Percentiles rank a stretch among this genome's conserved stretches.
These are phyloP conservation scores for Novymonas esmeraldas DNA, from an alignment of 208 protist genomes.

Conservation along the genomic window DNA sequence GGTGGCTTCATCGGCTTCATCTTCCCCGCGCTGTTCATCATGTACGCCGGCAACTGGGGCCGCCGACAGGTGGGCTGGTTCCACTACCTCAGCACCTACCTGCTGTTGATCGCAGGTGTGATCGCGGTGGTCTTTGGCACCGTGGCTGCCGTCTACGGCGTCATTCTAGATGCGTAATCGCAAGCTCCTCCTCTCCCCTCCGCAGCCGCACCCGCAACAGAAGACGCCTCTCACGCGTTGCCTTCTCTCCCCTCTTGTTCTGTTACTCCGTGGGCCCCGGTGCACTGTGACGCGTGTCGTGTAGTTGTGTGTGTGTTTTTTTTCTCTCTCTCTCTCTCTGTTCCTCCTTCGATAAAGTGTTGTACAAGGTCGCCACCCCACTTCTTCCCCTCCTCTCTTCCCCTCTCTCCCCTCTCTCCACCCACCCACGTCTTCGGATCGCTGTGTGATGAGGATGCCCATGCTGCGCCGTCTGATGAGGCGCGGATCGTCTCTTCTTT, in stretches of 20 bases:
- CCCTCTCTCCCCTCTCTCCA: neutral
- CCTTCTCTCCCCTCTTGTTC: no score
- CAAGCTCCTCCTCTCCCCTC: neutral
- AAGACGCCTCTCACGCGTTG: no score
- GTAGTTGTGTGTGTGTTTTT: no score
- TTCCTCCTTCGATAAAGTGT: slow-evolving; percentile 4
- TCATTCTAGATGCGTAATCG: slow-evolving; percentile 34
- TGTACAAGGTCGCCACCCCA: neutral
- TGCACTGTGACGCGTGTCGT: no score
- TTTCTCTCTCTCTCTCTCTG: neutral
- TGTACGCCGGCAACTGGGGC: slow-evolving; percentile 69
- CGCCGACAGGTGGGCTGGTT: slow-evolving; percentile 54
- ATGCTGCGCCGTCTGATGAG: no score
- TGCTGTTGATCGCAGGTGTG: slow-evolving; percentile 76
- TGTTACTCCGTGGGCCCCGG: no score
- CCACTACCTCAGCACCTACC: slow-evolving; percentile 73
- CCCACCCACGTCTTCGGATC: neutral
- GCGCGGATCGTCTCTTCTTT: no score
- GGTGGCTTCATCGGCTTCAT: slow-evolving; percentile 71
- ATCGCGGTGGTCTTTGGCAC: slow-evolving; percentile 76
- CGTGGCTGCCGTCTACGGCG: slow-evolving; percentile 55
- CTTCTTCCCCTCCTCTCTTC: neutral
- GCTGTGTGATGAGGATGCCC: no score
- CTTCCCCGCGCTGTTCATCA: slow-evolving; percentile 60
- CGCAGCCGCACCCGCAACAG: no score